Evolutionary conservation across 345 rosid species (phyloP).

Genomic region (Syzygium oleosum): DNA sequence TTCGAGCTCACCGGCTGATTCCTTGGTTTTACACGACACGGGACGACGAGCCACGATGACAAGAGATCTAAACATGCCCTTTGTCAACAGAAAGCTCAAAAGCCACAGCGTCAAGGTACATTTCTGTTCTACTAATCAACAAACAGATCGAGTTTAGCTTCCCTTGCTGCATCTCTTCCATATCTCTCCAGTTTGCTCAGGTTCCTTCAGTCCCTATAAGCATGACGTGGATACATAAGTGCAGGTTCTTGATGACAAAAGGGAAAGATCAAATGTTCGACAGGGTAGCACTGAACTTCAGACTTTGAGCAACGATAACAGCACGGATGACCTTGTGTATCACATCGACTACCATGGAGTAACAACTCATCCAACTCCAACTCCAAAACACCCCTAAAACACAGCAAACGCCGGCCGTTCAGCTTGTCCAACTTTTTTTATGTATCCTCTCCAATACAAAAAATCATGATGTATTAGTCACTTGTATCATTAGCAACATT

Average conservation of each 20-base stretch:
- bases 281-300: not conserved
- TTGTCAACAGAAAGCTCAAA: not conserved
- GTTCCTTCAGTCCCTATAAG: not conserved
- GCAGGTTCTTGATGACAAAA: slow-evolving; percentile 22
- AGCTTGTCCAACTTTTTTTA: not conserved
- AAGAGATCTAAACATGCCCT: not conserved
- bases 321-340: slow-evolving; percentile 18
- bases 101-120: slow-evolving; percentile 3
- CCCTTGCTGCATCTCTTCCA: not conserved
- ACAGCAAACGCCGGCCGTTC: not conserved
- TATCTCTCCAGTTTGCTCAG: not conserved
- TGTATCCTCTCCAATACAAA: not conserved
- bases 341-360: slow-evolving; percentile 53
- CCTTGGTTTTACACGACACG: not conserved
- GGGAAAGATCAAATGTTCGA: not conserved
- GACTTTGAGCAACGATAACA: slow-evolving; percentile 1
- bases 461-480: not conserved
- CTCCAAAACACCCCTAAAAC: slow-evolving; percentile 42
- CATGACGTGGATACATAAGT: not conserved
- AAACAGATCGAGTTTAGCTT: not conserved
- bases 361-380: slow-evolving; percentile 51
- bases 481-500: not conserved
- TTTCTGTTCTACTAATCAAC: not conserved
- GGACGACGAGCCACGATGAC: not conserved
- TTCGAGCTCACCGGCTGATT: slow-evolving; percentile 5